Base-by-base conservation (phyloP, 1,139 yeast species). In the Yamadazyma triangularis region DNA sequence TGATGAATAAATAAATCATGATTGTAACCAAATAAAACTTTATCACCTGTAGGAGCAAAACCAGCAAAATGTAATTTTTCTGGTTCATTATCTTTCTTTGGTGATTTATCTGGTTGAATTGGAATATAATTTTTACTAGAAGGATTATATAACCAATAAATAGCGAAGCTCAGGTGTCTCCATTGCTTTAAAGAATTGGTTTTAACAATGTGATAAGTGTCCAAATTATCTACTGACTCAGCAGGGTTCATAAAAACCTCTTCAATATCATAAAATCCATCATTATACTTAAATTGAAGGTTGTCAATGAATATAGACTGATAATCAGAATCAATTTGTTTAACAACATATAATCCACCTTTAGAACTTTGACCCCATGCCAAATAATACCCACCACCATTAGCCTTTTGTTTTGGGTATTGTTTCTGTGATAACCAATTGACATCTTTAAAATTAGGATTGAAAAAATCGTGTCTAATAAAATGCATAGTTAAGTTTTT, bases 1-100 rank as follows among this genome's bases (percentile, higher is more conserved):
- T 65, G 49, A 32, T 72, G 65, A 11, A 84, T 33, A 41, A 48
- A 67, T 7, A 68, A 51, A 39, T 68, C 55, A 43, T 67, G 64
- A 26, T 64, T 52, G 36, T 44, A 50, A 4, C 65, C 63, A 40
- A 60, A 66, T 1, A 64, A 50, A 9, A 68, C 42, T 18, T 48
- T 44, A 10, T 51, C 44, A 4, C 72, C 70, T 24, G 51, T 47
- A 1, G 73, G 72, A n/a, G 69, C 56, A 35, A 65, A 67, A 24
- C 57, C 51, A 2, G 63, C 73, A 44, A 61, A 68, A 33, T 66
- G 70, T n/a, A 68, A 48, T 34, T 60, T 61, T 9, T 39, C 39
- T 13, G 58, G 41, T 8, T 26, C 18, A 8, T 19, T 15, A 22
- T 39, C 34, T n/a, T 28, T 30, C 5, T 34, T 28, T 19, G 32